Percentiles rank a stretch among this genome's conserved stretches.
phyloP scores from a whole-genome alignment of 345 rosid genomes.

The Hirschfeldia incana region DNA sequence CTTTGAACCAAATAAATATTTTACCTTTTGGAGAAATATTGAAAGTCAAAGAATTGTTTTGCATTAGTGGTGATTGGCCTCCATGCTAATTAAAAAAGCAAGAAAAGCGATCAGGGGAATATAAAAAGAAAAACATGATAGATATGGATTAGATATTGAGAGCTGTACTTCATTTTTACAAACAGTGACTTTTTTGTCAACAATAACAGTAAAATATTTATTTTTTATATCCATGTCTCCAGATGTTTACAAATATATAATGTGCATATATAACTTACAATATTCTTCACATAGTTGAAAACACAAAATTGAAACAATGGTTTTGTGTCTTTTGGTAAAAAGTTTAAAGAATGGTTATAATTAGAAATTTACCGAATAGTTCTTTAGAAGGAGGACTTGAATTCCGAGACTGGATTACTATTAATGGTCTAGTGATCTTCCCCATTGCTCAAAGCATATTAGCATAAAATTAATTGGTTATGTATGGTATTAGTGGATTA shows the following conservation, averaged over 20 bases:
- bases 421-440: background rate
- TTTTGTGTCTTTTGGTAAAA: background rate
- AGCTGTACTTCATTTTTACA: background rate
- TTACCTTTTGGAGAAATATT: constrained; percentile 19
- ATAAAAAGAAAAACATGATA: constrained; percentile 21
- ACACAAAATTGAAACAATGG: background rate
- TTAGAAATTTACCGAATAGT: background rate
- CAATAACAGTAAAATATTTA: background rate
- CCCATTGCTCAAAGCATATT: constrained; percentile 13
- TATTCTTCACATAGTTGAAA: background rate
- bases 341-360: background rate
- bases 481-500: constrained; percentile 3
- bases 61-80: constrained; percentile 37
- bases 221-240: background rate
- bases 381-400: background rate
- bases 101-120: constrained; percentile 20
- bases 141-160: constrained; percentile 4
- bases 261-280: background rate
- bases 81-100: constrained; percentile 30
- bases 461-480: constrained; percentile 8
- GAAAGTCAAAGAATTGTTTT: constrained; percentile 29
- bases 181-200: background rate
- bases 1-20: constrained; percentile 30
- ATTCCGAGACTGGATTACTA: background rate
- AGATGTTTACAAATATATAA: too few relatives aligned